These are phyloP conservation scores for Chrysoporthe cubensis DNA, from an alignment of 2,329 filamentous ascomycete genomes.

Conservation along the genomic window DNA sequence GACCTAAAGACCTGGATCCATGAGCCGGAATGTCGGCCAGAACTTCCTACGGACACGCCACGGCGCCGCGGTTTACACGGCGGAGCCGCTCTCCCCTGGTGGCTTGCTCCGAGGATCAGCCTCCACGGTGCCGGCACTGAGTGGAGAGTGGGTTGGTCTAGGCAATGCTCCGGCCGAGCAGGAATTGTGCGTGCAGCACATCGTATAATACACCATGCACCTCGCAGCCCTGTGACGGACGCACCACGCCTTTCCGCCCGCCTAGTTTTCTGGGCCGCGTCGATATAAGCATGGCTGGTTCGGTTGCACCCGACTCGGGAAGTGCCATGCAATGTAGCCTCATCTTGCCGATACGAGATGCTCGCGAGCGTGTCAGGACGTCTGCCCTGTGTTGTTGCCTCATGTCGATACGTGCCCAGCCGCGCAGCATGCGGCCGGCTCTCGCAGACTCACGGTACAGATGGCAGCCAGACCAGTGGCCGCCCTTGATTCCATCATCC, in stretches of 20 bases:
- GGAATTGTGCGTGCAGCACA: not conserved
- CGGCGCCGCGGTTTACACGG: no score
- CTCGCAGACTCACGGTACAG: no score
- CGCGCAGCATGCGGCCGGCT: no score
- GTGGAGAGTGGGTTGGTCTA: not conserved
- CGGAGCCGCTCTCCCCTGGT: not conserved
- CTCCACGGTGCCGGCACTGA: not conserved
- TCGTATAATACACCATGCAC: not conserved
- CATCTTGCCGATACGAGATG: not conserved
- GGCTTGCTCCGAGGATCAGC: conserved; percentile 5
- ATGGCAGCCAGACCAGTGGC: no score
- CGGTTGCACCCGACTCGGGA: not conserved
- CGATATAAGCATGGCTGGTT: not conserved
- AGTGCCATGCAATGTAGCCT: not conserved
- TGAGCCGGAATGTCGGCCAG: conserved; percentile 1
- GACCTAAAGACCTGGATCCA: not conserved
- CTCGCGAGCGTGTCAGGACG: not conserved
- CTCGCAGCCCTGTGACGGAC: not conserved
- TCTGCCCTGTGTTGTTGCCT: not conserved
- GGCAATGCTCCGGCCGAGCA: not conserved
- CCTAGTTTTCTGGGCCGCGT: not conserved
- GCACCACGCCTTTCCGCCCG: not conserved
- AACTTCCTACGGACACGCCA: not conserved
- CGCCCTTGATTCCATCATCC: not conserved
- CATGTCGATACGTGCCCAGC: not conserved